Base-by-base conservation (phyloP, 805 yeast genomes). In the Scheffersomyces ergatensis region DNA sequence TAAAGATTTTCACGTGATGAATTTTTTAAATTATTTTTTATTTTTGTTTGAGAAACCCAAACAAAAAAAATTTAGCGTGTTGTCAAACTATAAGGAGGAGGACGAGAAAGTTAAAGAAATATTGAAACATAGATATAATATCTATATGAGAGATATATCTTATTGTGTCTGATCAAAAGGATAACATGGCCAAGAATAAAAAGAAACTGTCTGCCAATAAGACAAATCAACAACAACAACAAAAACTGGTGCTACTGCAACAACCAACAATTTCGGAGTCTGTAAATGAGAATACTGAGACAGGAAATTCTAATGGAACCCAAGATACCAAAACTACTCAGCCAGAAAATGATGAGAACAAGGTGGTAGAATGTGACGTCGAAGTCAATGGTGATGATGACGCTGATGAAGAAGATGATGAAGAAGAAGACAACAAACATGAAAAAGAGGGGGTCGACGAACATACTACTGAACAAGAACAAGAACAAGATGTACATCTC, bases 141-240 rank as follows among this genome's bases (percentile, higher is more conserved):
- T n/a, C n/a, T n/a, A n/a, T n/a, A n/a, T n/a, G n/a, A n/a, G n/a
- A n/a, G n/a, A n/a, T n/a, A n/a, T n/a, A n/a, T n/a, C n/a, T 21
- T 9, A 21, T 21, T 21, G 12, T 30, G 15, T 18, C 17, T 32
- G 21, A 32, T 32, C 14, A 18, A 11, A 7, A 18, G 21, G 21
- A 18, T 18, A 40, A 2, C 11, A 40, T 40, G 44, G 44, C 35
- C 9, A 40, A 40, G 16, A 40, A 36, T 25, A 40, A 40, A 19
- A 40, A 40, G 40, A 40, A 40, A 16, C 39, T 16, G 18, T 29
- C 32, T 5, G 32, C 18, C 7, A 29, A 15, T 14, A 29, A 14
- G 18, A 6, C 32, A 5, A 29, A 29, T 7, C 24, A 21, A 21
- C 24, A 21, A 6, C 24, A 21, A 21, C 24, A 6, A 21, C 24